Evolutionary conservation across 2,329 filamentous ascomycete species (phyloP).

Genomic region (Diplodia sapinea): DNA sequence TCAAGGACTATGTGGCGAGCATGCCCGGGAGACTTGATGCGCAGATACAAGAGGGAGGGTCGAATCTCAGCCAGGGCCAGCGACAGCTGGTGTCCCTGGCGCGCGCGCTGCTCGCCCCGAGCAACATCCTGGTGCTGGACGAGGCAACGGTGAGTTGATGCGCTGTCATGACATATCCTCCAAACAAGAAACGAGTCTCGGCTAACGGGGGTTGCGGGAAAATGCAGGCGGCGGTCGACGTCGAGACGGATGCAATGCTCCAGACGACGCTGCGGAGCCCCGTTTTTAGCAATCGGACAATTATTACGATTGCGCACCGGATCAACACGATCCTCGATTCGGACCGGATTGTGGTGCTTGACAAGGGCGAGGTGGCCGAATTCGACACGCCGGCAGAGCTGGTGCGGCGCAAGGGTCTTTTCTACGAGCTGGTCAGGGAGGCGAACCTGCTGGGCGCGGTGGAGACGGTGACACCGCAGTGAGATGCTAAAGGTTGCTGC

Average conservation of each 20-base stretch:
- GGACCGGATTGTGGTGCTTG: slow-evolving; percentile 91
- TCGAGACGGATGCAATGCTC: slow-evolving; percentile 69
- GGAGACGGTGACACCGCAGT: slow-evolving; percentile 28
- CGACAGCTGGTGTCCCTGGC: slow-evolving; percentile 92
- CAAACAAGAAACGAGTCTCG: slow-evolving; percentile 17
- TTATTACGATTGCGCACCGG: slow-evolving; percentile 97
- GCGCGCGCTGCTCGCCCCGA: slow-evolving; percentile 89
- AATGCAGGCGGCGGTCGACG: slow-evolving; percentile 67
- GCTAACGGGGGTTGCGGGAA: slow-evolving; percentile 26
- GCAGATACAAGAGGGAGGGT: slow-evolving; percentile 91
- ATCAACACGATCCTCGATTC: slow-evolving; percentile 94
- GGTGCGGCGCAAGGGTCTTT: slow-evolving; percentile 76
- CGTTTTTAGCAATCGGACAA: slow-evolving; percentile 87
- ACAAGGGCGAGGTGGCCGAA: slow-evolving; percentile 87
- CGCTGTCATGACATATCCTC: slow-evolving; percentile 25
- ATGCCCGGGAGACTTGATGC: slow-evolving; percentile 93
- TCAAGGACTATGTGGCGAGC: slow-evolving; percentile 84
- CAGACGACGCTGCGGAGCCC: slow-evolving; percentile 67
- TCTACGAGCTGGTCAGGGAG: slow-evolving; percentile 90
- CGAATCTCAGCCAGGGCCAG: slow-evolving; percentile 94
- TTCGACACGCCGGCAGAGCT: slow-evolving; percentile 86
- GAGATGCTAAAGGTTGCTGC: slow-evolving; percentile 14
- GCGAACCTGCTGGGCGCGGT: slow-evolving; percentile 70
- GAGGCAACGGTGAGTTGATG: slow-evolving; percentile 78
- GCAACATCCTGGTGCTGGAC: slow-evolving; percentile 95